Evolutionary conservation across 2,329 filamentous ascomycete species (phyloP).

Genomic region (Ploettnerulaceae sp.): DNA sequence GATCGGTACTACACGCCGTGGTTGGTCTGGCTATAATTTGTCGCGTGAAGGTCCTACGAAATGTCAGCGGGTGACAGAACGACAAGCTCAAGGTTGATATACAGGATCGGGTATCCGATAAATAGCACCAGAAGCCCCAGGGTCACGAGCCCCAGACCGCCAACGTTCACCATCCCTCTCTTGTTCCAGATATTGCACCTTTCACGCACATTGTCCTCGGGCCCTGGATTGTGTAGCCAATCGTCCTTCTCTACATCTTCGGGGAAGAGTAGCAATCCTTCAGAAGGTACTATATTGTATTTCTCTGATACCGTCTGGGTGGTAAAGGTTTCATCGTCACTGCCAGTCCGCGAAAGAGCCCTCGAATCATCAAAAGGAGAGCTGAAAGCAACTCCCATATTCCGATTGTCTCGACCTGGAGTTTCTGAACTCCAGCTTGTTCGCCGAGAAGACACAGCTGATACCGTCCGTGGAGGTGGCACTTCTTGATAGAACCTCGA

Average conservation of each 20-base stretch:
- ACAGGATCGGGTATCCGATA: constrained; percentile 66
- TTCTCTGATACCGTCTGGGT: constrained; percentile 71
- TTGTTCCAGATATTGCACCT: constrained; percentile 62
- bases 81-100: constrained; percentile 34
- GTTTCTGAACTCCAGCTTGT: constrained; percentile 52
- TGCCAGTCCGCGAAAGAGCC: constrained; percentile 40
- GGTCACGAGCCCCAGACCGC: constrained; percentile 54
- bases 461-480: constrained; percentile 41
- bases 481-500: constrained; percentile 47
- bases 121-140: constrained; percentile 60
- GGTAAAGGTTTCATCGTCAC: constrained; percentile 61
- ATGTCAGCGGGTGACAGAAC: constrained; percentile 23
- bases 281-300: constrained; percentile 66
- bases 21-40: constrained; percentile 30
- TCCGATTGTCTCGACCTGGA: constrained; percentile 50
- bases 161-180: constrained; percentile 60
- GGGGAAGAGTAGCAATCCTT: constrained; percentile 61
- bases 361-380: constrained; percentile 34
- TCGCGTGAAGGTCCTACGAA: constrained; percentile 51
- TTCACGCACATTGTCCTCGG: constrained; percentile 54
- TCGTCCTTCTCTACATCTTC: constrained; percentile 72
- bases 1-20: constrained; percentile 35
- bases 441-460: constrained; percentile 49
- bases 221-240: constrained; percentile 65
- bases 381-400: constrained; percentile 40